Evolutionary conservation across 768 basidiomycete species (phyloP), one percentile per base, ranked within the genome.

Genomic region (Pulveroboletus sp.): DNA sequence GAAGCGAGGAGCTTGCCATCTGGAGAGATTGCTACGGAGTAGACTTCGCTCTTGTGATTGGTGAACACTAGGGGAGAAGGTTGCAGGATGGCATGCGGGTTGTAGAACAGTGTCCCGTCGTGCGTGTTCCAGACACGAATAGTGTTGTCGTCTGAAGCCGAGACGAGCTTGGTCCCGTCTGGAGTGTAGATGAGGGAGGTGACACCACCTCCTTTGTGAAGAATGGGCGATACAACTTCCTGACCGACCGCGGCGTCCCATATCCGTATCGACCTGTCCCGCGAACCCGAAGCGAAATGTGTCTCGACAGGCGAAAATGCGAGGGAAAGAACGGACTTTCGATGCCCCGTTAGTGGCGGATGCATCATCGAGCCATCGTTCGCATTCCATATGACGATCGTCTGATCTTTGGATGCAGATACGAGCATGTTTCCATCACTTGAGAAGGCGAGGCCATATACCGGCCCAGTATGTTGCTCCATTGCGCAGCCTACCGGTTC

Each of bases 361-460:
- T 59, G 54, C 2, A 45, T 10, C 48, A 56, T 47, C 4, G 52
- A 50, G 2, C 58, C 54, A 19, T 56, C 55, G 6, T 38, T 17
- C 5, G 42, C 36, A 26, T 67, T 49, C 67, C 65, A 68, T 19
- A 64, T 16, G 34, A 65, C 22, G 49, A 69, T 61, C 19, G 56
- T 59, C 36, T 56, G 51, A 36, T 66, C 61, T 19, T 58, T 50
- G 4, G 63, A 65, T 2, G 50, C 63, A 5, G 66, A 67, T 14
- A 67, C 57, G 13, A 67, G 51, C 24, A 43, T 30, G 11, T 6
- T 50, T 4, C 47, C 67, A 39, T 70, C 64, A 32, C 48, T 55
- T 8, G 68, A 71, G 43, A 68, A 69, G 8, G 41, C 70, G 7
- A 69, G 62, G 2, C 45, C 51, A 37, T 58, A 67, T 32, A 69